Percentiles rank a stretch among this genome's conserved stretches.
These are phyloP conservation scores for Lycium ferocissimum DNA, from an alignment of 257 asterid species.

Conservation along the genomic window DNA sequence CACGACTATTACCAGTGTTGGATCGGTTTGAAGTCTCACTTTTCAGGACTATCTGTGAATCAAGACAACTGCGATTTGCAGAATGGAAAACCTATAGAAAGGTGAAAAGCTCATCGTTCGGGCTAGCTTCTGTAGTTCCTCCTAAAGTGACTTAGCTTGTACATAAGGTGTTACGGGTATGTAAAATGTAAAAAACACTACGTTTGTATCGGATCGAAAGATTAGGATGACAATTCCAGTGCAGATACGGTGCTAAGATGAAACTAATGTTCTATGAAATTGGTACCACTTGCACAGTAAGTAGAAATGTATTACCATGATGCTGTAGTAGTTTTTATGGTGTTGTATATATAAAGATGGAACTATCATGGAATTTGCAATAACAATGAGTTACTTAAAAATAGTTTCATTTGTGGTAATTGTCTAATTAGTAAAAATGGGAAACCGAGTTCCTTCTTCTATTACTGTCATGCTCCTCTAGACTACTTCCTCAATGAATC, in stretches of 20 bases:
- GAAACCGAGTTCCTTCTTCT: too few species aligned
- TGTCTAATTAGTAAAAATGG: too few species aligned
- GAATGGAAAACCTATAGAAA: constrained; percentile 37
- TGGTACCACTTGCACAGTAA: not conserved
- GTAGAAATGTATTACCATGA: not conserved
- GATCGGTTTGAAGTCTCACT: constrained; percentile 95
- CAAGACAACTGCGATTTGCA: constrained; percentile 35
- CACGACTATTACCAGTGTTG: constrained; percentile 91
- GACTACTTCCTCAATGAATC: too few species aligned
- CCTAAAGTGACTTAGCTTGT: not conserved
- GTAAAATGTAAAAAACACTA: not conserved
- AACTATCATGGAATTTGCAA: constrained; percentile 5
- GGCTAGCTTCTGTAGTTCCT: constrained; percentile 13
- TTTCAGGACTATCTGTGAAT: constrained; percentile 41
- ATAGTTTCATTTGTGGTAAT: not conserved
- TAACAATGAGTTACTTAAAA: not conserved
- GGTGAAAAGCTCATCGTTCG: constrained; percentile 11
- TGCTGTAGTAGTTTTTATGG: not conserved
- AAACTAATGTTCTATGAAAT: not conserved
- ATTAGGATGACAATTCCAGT: not conserved
- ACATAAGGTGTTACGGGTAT: not conserved
- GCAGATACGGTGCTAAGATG: not conserved
- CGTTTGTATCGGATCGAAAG: not conserved
- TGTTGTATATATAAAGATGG: constrained; percentile 11
- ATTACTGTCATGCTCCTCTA: too few species aligned